A percentile compares a stretch with the other conserved stretches of the same genome.
These are phyloP conservation scores for Yamadazyma ubonensis DNA, from an alignment of 805 yeast genomes.

Conservation along the genomic window DNA sequence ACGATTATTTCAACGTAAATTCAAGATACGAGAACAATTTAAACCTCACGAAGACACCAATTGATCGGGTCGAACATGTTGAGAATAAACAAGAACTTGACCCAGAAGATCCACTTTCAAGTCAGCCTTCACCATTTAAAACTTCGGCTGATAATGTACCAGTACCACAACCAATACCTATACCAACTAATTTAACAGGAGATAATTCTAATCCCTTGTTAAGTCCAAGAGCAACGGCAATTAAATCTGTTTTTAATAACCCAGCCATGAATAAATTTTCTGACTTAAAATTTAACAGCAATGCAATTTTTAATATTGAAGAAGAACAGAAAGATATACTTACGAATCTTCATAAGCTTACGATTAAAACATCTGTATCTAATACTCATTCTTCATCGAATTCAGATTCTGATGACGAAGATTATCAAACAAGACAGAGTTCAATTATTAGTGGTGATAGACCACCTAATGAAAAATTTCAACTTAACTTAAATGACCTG, in stretches of 20 bases:
- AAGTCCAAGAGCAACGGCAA: slow-evolving; percentile 41
- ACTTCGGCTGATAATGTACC: slow-evolving; percentile 4
- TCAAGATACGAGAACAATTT: slow-evolving; percentile 15
- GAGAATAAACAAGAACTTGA: slow-evolving; percentile 14
- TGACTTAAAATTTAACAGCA: slow-evolving; percentile 28
- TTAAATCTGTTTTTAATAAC: slow-evolving; percentile 42
- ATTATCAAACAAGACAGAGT: slow-evolving; percentile 37
- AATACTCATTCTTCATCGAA: slow-evolving; percentile 14
- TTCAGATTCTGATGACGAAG: slow-evolving; percentile 18
- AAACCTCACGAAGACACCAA: slow-evolving; percentile 8
- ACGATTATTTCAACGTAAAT: slow-evolving; percentile 18
- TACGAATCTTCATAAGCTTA: slow-evolving; percentile 21
- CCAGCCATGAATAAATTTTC: slow-evolving; percentile 40
- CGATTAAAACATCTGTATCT: slow-evolving; percentile 12
- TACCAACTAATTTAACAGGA: slow-evolving; percentile 2
- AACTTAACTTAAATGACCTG: slow-evolving; percentile 62
- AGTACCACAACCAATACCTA: slow-evolving; percentile 8
- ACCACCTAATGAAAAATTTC: slow-evolving; percentile 41
- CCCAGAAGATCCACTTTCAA: slow-evolving; percentile 15
- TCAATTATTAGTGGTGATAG: slow-evolving; percentile 41
- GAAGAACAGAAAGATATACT: slow-evolving; percentile 24
- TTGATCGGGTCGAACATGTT: slow-evolving; percentile 14
- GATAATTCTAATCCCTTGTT: slow-evolving; percentile 16
- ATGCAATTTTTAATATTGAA: slow-evolving; percentile 24
- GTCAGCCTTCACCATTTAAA: slow-evolving; percentile 16